phyloP scores from a whole-genome alignment of 345 rosid genomes.

The Ceriops tagal region DNA sequence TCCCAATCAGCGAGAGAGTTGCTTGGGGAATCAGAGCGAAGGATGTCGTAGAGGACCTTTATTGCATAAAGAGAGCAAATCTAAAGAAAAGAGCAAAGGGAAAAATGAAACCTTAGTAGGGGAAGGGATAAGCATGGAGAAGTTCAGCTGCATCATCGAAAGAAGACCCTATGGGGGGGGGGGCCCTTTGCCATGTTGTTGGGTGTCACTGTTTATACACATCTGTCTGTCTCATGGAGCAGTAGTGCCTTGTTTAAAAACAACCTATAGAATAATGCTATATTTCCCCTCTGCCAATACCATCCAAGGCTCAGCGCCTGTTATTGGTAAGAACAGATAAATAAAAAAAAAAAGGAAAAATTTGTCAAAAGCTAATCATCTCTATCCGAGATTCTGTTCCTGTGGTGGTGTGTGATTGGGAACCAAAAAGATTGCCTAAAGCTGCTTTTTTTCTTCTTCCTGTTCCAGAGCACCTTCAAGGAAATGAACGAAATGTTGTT shows the following conservation, averaged over 20 bases:
- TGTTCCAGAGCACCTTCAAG: conserved; percentile 47
- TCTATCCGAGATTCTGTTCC: conserved; percentile 58
- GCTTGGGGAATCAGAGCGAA: conserved; percentile 29
- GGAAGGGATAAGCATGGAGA: conserved; percentile 36
- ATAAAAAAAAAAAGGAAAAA: neutral
- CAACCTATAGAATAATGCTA: conserved; percentile 13
- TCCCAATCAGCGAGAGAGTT: conserved; percentile 25
- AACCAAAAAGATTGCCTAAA: conserved; percentile 43
- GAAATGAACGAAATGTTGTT: conserved; percentile 22
- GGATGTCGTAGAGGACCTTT: conserved; percentile 24
- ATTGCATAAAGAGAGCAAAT: conserved; percentile 29
- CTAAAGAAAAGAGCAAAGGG: neutral
- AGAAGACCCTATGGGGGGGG: conserved; percentile 25
- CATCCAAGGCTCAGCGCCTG: conserved; percentile 16
- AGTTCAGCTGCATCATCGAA: conserved; percentile 26
- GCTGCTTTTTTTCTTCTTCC: conserved; percentile 38
- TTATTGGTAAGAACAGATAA: conserved; percentile 23
- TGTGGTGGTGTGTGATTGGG: conserved; percentile 58
- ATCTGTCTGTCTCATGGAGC: conserved; percentile 31
- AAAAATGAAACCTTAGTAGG: neutral
- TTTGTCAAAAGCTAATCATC: conserved; percentile 45
- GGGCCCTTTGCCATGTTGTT: conserved; percentile 44
- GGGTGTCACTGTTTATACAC: conserved; percentile 39
- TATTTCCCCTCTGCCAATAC: conserved; percentile 10
- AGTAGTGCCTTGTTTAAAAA: conserved; percentile 28